Percentiles rank a stretch among this genome's conserved stretches.
These are phyloP conservation scores for Chenopodium formosanum DNA, from an alignment of 148 eudicot species.

Conservation along the genomic window DNA sequence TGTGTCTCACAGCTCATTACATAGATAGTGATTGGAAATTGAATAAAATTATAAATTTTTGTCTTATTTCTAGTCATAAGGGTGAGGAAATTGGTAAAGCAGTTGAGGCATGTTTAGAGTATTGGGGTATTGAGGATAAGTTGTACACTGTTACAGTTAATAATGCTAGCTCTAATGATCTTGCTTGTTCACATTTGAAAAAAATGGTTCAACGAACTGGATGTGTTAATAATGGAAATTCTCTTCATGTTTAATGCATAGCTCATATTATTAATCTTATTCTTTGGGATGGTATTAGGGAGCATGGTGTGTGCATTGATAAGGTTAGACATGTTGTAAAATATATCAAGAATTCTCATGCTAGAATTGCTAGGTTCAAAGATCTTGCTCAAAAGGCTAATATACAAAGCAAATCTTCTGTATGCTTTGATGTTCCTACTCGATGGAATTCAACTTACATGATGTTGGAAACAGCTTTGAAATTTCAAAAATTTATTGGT, in stretches of 20 bases:
- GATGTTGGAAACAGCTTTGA: not conserved
- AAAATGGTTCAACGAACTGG: not conserved
- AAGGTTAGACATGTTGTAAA: too few relatives aligned
- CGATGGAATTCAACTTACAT: too few relatives aligned
- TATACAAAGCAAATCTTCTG: too few relatives aligned
- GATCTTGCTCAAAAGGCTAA: too few relatives aligned
- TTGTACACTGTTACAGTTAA: constrained; percentile 11
- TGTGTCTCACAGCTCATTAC: not conserved
- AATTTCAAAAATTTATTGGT: not conserved
- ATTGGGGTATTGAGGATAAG: constrained; percentile 13
- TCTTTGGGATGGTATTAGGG: not conserved
- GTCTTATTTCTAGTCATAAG: not conserved
- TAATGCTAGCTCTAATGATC: constrained; percentile 16
- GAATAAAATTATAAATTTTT: too few relatives aligned
- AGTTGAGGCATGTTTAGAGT: constrained; percentile 14
- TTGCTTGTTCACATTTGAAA: not conserved
- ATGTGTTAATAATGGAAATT: constrained; percentile 3
- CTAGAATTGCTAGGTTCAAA: too few relatives aligned
- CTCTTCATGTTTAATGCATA: not conserved
- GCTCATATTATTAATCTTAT: constrained; percentile 7
- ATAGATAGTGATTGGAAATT: not conserved
- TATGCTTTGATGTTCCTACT: too few relatives aligned
- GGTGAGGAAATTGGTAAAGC: not conserved
- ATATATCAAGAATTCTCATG: too few relatives aligned
- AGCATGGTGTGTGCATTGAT: not conserved